Evolutionary conservation across 1,284 basidiomycete species (phyloP), one percentile per base, ranked within the genome.

Genomic region (Porodaedalea pini): DNA sequence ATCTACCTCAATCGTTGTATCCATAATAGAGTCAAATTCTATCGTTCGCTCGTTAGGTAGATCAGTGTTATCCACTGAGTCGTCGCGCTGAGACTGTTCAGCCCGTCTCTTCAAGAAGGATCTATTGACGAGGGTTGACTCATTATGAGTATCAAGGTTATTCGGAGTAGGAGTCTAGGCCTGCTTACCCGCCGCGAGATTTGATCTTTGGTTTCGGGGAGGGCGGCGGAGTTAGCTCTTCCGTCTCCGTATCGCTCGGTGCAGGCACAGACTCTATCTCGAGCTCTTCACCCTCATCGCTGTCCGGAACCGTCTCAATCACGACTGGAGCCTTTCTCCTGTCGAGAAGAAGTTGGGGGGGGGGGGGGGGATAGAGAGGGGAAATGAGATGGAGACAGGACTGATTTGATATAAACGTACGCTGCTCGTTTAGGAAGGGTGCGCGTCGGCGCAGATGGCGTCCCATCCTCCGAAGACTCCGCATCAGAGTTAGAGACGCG

Each of bases 231-330:
- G 65, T 70, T 29, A 63, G 67, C 54, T 61, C 70, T 17, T 65
- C 66, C 5, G 66, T 43, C 11, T 55, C 57, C 29, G 49, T 45
- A n/a, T 50, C 54, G 47, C 17, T 61, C 2, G 64, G 57, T 8
- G 68, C 60, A 2, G 67, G 67, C 64, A 6, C 58, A 34, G 23
- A 64, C 44, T 54, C 59, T 15, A 53, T 58, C 39, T 66, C 58
- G 6, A 61, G 63, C 31, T 61, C 61, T n/a, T 76, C 70, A 1
- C 73, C 71, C 4, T 75, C 73, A 13, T 77, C 78, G 4, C 56
- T 58, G 23, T 55, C 48, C 2, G 45, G 41, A 1, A 43, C 6
- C 17, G 37, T 13, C 25, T 51, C 54, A 32, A 60, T 31, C 4
- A 58, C 29, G 3, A 47, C 21, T 2, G 52, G 41, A 13, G 57